A percentile compares a stretch with the other conserved stretches of the same genome.
Conservation (phyloP, 1,139 yeast genomes). For the Yamadazyma spencermartinsiae region DNA sequence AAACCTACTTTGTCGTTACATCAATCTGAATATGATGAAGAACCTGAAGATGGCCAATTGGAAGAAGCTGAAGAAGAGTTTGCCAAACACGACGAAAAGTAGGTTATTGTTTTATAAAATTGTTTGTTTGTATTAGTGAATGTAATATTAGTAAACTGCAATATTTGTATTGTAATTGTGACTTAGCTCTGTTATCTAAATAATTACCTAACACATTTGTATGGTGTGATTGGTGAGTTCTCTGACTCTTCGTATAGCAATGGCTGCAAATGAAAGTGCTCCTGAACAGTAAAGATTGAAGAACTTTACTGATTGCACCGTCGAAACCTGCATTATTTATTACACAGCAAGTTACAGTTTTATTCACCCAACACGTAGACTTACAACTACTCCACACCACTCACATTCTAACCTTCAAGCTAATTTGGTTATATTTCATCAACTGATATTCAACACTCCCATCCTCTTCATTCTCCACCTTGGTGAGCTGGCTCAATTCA, state of each 20-base stretch:
- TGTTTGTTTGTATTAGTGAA: conserved; percentile 7
- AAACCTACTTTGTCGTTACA: conserved; percentile 91
- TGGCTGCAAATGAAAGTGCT: no score
- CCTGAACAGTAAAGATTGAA: no score
- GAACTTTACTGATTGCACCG: no score
- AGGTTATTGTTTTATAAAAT: conserved; percentile 3
- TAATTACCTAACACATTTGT: no score
- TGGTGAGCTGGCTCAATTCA: conserved; percentile 8
- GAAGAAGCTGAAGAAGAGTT: conserved; percentile 52
- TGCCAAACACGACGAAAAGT: conserved; percentile 37
- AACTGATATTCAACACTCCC: conserved; percentile 4
- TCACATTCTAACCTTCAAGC: conserved; percentile 1
- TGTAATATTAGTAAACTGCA: conserved; percentile 10
- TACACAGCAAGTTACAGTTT: no score
- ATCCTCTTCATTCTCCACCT: background rate
- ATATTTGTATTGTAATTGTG: background rate
- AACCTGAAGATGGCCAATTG: conserved; percentile 56
- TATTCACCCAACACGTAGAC: no score
- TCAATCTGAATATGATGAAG: conserved; percentile 65
- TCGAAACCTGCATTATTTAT: no score
- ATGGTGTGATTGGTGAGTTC: no score
- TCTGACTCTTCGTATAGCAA: no score
- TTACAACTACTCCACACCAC: background rate
- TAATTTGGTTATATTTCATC: background rate
- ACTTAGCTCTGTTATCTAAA: no score